Conservation (phyloP, 148 eudicot genomes). For the Diospyros kaki region DNA sequence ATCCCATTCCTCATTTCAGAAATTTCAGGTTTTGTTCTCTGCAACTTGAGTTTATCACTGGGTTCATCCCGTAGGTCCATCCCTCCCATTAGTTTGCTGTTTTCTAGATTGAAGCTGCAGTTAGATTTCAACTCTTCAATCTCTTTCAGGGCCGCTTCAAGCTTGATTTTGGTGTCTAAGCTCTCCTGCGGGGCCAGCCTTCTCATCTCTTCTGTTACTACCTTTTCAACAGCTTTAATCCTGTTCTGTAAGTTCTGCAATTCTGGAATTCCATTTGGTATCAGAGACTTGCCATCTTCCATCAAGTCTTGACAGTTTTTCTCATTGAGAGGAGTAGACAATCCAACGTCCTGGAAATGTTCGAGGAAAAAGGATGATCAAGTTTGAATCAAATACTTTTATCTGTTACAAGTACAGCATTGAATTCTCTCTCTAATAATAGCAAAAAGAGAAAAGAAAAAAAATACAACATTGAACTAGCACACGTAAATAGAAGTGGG, state of each 20-base stretch:
- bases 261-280: constrained; percentile 36
- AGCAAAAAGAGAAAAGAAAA: neutral
- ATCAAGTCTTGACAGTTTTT: constrained; percentile 4
- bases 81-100: constrained; percentile 17
- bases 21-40: constrained; percentile 29
- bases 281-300: constrained; percentile 18
- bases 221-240: constrained; percentile 52
- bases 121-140: constrained; percentile 36
- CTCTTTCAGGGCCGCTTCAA: constrained; percentile 40
- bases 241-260: constrained; percentile 53
- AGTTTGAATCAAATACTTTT: neutral
- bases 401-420: no score
- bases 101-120: constrained; percentile 24
- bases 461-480: neutral
- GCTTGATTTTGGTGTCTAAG: constrained; percentile 25
- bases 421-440: no score
- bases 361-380: neutral
- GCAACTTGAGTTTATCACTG: constrained; percentile 20
- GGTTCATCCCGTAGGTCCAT: constrained; percentile 38
- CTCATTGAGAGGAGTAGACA: constrained; percentile 12
- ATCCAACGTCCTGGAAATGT: constrained; percentile 27
- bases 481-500: neutral
- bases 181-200: constrained; percentile 21
- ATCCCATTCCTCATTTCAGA: constrained; percentile 41
- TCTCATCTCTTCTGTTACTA: neutral